Evolutionary conservation across 805 yeast genomes (phyloP).

Genomic region (Jamesozyma gamospora): DNA sequence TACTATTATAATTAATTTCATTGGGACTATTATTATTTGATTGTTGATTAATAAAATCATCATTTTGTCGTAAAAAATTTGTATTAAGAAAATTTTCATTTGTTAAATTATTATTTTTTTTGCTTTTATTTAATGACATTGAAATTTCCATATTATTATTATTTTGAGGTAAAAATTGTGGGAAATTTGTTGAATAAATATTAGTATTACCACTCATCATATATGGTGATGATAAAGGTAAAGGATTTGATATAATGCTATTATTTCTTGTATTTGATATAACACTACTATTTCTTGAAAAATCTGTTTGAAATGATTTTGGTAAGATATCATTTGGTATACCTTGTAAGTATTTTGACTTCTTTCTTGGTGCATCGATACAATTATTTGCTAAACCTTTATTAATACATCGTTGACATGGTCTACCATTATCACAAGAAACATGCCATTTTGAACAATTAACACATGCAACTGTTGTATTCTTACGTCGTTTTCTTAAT

Average conservation of each 20-base stretch:
- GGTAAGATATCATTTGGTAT: slow-evolving; percentile 33
- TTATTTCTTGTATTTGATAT: too few species aligned
- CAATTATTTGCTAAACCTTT: slow-evolving; percentile 64
- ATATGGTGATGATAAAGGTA: too few species aligned
- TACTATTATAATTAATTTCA: background rate
- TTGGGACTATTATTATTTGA: slow-evolving; percentile 2
- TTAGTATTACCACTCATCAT: too few species aligned
- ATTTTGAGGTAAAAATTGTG: background rate
- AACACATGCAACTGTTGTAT: slow-evolving; percentile 79
- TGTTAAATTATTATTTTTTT: background rate
- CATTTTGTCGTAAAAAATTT: background rate
- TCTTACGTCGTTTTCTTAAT: slow-evolving; percentile 35
- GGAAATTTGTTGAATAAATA: background rate
- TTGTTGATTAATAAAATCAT: background rate
- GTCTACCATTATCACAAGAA: slow-evolving; percentile 78
- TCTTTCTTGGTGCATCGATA: slow-evolving; percentile 81
- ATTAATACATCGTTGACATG: slow-evolving; percentile 68
- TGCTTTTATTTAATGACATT: background rate
- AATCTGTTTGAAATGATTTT: slow-evolving; percentile 4
- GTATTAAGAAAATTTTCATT: background rate
- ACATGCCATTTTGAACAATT: slow-evolving; percentile 88
- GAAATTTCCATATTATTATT: too few species aligned
- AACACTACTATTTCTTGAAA: background rate
- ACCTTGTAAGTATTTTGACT: slow-evolving; percentile 69
- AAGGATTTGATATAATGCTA: too few species aligned